Base-by-base conservation (phyloP, 192 early-diverging fungal species). In the Ambispora gerdemannii region DNA sequence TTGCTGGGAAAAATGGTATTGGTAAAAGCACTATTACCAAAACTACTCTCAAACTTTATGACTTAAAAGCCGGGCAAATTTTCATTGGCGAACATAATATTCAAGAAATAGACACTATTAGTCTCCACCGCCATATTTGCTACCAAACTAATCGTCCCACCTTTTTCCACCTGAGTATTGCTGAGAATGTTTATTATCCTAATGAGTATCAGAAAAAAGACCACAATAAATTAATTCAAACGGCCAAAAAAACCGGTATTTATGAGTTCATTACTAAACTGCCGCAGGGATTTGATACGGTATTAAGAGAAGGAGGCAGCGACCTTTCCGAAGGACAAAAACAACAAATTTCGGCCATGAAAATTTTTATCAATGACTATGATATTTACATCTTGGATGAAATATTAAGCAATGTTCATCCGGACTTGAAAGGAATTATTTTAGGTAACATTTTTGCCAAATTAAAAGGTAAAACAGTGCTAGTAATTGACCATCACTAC, bases 11-110 rank as follows among this genome's bases (percentile, higher is more conserved):
- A 63, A 63, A n/a, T n/a, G n/a, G n/a, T n/a, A n/a, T n/a, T n/a
- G n/a, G n/a, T n/a, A n/a, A n/a, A n/a, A n/a, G n/a, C 60, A 63
- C 60, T 13, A 63, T 63, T 36, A 63, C 60, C 31, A 63, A 63
- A 63, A 63, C 60, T 27, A 63, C 60, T 20, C 60, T 63, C 4
- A 63, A 63, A 63, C 60, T 63, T 34, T 63, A 63, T 34, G 60
- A 63, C 4, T 36, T 63, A 34, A 63, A 63, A 63, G 43, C 43
- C 43, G 55, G 55, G 4, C 55, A 58, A 4, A 58, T 58, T 28
- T 4, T 58, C 27, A 24, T 58, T 58, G 55, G 55, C 22, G 55
- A 58, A 58, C 55, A 25, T 24, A 58, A 58, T 58, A 58, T 58
- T 58, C 55, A 58, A 4, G 6, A 58, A 58, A 58, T 58, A 58